Base-by-base conservation (phyloP, 371 early-diverging fungal genomes). In the Lichtheimia hyalospora region DNA sequence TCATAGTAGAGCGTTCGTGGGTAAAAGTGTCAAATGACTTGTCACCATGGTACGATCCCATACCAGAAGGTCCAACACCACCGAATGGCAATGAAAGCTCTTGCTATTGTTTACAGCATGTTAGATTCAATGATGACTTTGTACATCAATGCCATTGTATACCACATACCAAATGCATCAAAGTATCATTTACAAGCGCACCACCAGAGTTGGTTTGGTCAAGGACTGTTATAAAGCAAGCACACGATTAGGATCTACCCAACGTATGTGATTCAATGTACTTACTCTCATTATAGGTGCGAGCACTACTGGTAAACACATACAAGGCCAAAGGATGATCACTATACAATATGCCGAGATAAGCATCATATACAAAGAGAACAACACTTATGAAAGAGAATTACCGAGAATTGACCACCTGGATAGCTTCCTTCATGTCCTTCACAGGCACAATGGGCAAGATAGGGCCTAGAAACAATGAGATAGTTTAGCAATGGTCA, bases 61-160 rank as follows among this genome's bases (percentile, higher is more conserved):
- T 79, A 14, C 96, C 96, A n/a, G 89, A 89, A 2, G 84, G 73
- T 0, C 96, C 96, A 8, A 90, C 83, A 18, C 96, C 96, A 40
- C 94, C 94, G 72, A 95, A 95, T 14, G 96, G 96, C 49, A 90
- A 58, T 43, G 73, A 65, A 5, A 68, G 54, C 53, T 80, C 80
- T 61, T 73, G 59, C 49, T 34, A 34, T 57, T 25, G 25, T 25
- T 25, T 25, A 25, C 25, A 20, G 24, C 13, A 69, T 10, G 63
- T 44, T 61, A 67, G 54, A 20, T 15, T 10, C 3, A 55, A 3
- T 46, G n/a, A 44, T 15, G 2, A 23, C 14, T 15, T 0, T 16
- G 20, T 14, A 10, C 28, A n/a, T 43, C 24, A 18, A 8, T 25
- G 23, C 13, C 24, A 51, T 51, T 51, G 48, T 51, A 2, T 24